Evolutionary conservation across 176 grass and related monocot species (phyloP), one percentile per base, ranked within the genome.

Genomic region (Puya raimondii): DNA sequence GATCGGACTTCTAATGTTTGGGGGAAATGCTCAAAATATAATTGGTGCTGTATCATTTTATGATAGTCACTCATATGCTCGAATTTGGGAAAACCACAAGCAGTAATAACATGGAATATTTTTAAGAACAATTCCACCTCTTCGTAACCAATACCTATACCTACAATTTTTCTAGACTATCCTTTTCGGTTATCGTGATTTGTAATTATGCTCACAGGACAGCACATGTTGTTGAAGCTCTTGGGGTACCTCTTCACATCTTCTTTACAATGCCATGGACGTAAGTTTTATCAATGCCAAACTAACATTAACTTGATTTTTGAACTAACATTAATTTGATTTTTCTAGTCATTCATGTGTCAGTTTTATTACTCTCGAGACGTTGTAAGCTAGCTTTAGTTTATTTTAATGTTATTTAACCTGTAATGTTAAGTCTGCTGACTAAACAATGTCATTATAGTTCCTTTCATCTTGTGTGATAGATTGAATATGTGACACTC

Each of bases 201-300:
- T 47, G 12, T 51, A 53, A 52, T 53, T 22, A 33, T 52, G 17
- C 26, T 71, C 73, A 67, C 84, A 97, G 93, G 93, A 61, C 93
- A 96, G 71, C 86, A n/a, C 93, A 96, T 81, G 91, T 96, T 53
- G 93, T 88, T 69, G 93, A 96, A 79, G 88, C 93, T 76, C 88
- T 96, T 72, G 84, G 93, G 75, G 81, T 85, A 50, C 88, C 93
- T 79, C 79, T 96, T 73, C 89, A 92, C 51, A 96, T 96, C 54
- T 92, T 96, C 79, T 96, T 96, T 67, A 96, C 93, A 80, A 92
- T 96, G 81, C 93, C 93, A 64, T 96, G 93, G 93, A 96, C 93
- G 93, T 96, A 72, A 90, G 93, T 88, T 66, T 16, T 77, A 57
- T 72, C 79, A 74, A 74, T 53, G 48, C 68, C 18, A 57, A 57